Evolutionary conservation across 148 eudicot species (phyloP).

Genomic region (Bassia scoparia): DNA sequence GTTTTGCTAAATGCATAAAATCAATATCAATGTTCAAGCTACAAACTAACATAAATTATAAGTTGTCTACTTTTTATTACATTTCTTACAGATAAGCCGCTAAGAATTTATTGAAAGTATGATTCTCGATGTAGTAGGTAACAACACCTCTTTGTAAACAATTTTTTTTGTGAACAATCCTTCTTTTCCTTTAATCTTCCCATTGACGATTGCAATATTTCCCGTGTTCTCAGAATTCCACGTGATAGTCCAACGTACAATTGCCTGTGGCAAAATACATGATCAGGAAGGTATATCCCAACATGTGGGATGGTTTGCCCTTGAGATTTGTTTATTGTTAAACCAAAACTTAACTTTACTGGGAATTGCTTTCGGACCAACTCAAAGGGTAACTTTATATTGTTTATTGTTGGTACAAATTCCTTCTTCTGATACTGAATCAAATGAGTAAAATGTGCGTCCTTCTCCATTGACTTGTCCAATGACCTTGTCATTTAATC

Average conservation of each 20-base stretch:
- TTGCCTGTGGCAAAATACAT: neutral
- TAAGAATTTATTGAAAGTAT: neutral
- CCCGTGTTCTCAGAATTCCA: neutral
- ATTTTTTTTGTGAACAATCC: neutral
- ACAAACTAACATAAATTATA: neutral
- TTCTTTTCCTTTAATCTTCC: neutral
- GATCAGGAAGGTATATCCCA: neutral
- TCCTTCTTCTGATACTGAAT: neutral
- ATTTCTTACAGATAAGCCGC: neutral
- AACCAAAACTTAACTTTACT: neutral
- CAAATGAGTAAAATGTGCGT: neutral
- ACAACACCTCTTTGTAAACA: neutral
- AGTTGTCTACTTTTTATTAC: neutral
- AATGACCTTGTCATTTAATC: neutral
- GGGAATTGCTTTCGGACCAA: slow-evolving; percentile 5
- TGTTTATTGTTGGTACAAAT: neutral
- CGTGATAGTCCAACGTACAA: neutral
- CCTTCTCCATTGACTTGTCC: too few relatives aligned
- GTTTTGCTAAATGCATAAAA: too few relatives aligned
- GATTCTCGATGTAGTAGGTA: neutral
- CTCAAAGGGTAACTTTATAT: slow-evolving; percentile 2
- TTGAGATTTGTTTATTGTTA: slow-evolving; percentile 6
- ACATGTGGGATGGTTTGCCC: slow-evolving; percentile 1
- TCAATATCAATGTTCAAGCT: too few relatives aligned
- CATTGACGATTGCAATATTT: neutral